Conservation (phyloP, 2,329 filamentous ascomycete genomes). For the Trichothecium roseum region DNA sequence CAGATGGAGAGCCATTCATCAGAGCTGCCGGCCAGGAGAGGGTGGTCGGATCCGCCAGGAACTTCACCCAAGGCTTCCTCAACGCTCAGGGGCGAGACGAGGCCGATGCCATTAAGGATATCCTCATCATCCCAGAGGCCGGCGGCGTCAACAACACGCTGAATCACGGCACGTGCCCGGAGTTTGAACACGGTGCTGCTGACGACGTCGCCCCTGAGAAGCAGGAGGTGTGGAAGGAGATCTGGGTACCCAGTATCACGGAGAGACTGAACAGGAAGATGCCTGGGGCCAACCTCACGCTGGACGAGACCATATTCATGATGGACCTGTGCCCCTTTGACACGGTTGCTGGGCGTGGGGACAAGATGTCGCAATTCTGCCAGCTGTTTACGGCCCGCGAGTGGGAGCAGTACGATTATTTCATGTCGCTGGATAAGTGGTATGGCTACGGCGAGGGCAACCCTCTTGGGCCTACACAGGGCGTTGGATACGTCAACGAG, state of each 20-base stretch:
- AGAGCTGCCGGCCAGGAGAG: constrained; percentile 60
- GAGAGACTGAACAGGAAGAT: constrained; percentile 59
- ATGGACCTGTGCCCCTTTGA: constrained; percentile 89
- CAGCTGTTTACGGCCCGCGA: constrained; percentile 60
- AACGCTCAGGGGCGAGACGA: constrained; percentile 21
- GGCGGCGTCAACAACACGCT: constrained; percentile 69
- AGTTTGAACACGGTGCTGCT: constrained; percentile 53
- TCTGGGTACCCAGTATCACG: constrained; percentile 60
- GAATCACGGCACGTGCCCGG: constrained; percentile 59
- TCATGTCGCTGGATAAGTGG: constrained; percentile 70
- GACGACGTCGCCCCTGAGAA: constrained; percentile 36
- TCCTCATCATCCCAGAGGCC: constrained; percentile 62
- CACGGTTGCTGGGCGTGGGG: constrained; percentile 55
- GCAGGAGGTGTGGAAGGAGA: constrained; percentile 46
- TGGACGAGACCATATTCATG: constrained; percentile 53
- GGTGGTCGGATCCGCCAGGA: constrained; percentile 63
- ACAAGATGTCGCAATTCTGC: constrained; percentile 59
- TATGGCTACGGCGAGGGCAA: constrained; percentile 74
- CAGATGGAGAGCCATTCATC: constrained; percentile 53
- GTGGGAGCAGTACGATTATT: constrained; percentile 75
- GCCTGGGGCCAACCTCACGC: constrained; percentile 53
- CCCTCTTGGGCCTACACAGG: constrained; percentile 70
- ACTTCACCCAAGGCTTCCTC: constrained; percentile 69
- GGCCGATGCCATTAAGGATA: constrained; percentile 37
- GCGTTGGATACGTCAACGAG: constrained; percentile 81